Percentiles rank a stretch among this genome's conserved stretches.
phyloP scores from a whole-genome alignment of 2,329 filamentous ascomycete species.

The Nectriaceae sp. region DNA sequence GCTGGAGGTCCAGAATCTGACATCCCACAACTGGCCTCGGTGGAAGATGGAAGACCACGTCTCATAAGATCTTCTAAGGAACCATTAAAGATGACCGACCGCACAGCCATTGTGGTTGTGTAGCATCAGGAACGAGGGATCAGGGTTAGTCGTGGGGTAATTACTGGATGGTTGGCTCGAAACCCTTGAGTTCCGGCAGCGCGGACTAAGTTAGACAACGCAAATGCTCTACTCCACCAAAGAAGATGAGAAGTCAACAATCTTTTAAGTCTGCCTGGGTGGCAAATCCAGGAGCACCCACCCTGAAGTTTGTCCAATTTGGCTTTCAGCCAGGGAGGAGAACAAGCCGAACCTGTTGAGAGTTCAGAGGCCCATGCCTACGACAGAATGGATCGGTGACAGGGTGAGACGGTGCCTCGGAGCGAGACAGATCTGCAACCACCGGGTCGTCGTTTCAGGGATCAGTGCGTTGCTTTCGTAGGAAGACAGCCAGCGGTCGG shows the following conservation, averaged over 20 bases:
- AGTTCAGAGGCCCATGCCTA: neutral
- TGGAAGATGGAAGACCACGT: too few relatives aligned
- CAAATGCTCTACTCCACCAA: neutral
- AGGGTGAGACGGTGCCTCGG: slow-evolving; percentile 10
- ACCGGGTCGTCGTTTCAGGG: slow-evolving; percentile 15
- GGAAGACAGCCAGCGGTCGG: neutral
- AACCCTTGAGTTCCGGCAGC: neutral
- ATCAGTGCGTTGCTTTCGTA: slow-evolving; percentile 3
- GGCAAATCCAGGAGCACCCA: neutral
- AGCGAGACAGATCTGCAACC: slow-evolving; percentile 25
- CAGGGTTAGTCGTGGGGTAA: neutral
- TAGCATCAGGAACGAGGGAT: neutral
- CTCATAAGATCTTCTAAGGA: too few relatives aligned
- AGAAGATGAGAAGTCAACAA: neutral
- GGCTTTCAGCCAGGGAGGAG: neutral
- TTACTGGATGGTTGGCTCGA: neutral
- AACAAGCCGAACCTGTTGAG: neutral
- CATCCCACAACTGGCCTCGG: too few relatives aligned
- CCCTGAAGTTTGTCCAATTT: neutral
- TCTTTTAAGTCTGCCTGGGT: neutral
- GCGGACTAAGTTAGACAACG: neutral
- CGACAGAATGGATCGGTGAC: slow-evolving; percentile 12
- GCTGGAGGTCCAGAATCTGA: too few relatives aligned
- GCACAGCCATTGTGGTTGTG: neutral
- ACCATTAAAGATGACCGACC: too few relatives aligned